Conservation (phyloP, 768 basidiomycete species). For the Amanita thiersii region DNA sequence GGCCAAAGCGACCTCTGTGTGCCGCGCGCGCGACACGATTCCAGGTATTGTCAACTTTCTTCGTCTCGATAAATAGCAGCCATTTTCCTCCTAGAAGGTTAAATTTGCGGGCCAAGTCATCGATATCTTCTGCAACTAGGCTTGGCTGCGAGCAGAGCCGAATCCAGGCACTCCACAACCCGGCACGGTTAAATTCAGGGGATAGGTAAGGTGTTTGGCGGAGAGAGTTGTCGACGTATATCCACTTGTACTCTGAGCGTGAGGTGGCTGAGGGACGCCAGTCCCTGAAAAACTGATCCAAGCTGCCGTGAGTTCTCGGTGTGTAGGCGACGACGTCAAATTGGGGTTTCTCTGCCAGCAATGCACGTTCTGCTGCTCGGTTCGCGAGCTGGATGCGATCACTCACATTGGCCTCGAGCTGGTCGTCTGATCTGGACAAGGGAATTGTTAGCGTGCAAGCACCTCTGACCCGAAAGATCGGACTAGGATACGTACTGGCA, state of each 20-base stretch:
- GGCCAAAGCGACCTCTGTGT: constrained; percentile 11
- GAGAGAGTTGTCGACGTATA: neutral
- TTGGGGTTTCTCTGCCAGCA: neutral
- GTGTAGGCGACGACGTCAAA: neutral
- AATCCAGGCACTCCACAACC: neutral
- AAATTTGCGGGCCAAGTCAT: constrained; percentile 9
- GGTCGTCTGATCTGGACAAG: too few species aligned
- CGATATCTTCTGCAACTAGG: constrained; percentile 6
- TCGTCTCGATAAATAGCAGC: constrained; percentile 9
- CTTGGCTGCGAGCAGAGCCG: neutral
- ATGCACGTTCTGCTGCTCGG: neutral
- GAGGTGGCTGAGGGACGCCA: neutral
- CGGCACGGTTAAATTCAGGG: constrained; percentile 4
- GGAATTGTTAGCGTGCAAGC: too few species aligned
- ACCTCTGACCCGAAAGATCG: too few species aligned
- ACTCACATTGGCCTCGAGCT: neutral
- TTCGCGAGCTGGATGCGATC: neutral
- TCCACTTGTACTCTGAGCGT: neutral
- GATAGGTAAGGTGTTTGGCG: neutral
- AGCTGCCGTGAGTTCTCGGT: neutral
- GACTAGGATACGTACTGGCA: neutral
- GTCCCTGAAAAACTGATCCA: neutral
- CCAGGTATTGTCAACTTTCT: constrained; percentile 12
- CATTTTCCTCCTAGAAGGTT: constrained; percentile 12
- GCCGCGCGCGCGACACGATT: constrained; percentile 9